These are phyloP conservation scores for Phytophthora quininea DNA, from an alignment of 352 stramenopile species.

Conservation along the genomic window DNA sequence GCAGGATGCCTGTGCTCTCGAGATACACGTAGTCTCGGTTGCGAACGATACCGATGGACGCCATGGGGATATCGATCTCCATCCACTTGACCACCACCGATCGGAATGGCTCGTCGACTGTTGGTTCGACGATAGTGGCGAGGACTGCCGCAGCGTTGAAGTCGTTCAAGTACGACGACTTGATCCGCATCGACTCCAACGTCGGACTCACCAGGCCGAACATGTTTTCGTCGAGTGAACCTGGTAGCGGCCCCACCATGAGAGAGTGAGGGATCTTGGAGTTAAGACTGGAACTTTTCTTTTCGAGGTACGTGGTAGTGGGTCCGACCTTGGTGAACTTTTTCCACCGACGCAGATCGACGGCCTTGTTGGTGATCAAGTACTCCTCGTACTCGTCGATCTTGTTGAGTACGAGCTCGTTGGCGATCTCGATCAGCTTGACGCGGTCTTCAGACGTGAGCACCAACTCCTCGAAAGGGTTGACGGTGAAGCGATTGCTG, in stretches of 20 bases:
- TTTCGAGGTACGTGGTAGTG: slow-evolving; percentile 15
- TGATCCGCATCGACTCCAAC: slow-evolving; percentile 29
- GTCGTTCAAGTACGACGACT: slow-evolving; percentile 22
- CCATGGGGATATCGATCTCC: slow-evolving; percentile 24
- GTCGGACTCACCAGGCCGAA: slow-evolving; percentile 42
- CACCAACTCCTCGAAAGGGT: slow-evolving; percentile 14
- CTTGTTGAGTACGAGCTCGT: slow-evolving; percentile 11
- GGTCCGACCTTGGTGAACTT: slow-evolving; percentile 10
- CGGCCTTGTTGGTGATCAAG: slow-evolving; percentile 5
- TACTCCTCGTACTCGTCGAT: slow-evolving; percentile 21
- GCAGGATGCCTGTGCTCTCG: slow-evolving; percentile 21
- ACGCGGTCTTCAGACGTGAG: slow-evolving; percentile 7
- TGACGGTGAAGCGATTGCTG: slow-evolving; percentile 20
- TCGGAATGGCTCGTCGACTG: slow-evolving; percentile 45
- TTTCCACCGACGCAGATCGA: slow-evolving; percentile 22
- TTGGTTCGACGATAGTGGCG: slow-evolving; percentile 43
- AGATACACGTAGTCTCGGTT: slow-evolving; percentile 33
- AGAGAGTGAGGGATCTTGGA: slow-evolving; percentile 23
- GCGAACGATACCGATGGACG: slow-evolving; percentile 13
- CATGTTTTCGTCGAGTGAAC: slow-evolving; percentile 44
- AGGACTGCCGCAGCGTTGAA: slow-evolving; percentile 51
- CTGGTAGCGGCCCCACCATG: slow-evolving; percentile 31
- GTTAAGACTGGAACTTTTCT: slow-evolving; percentile 10
- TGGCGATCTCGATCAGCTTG: slow-evolving; percentile 16
- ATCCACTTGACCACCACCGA: slow-evolving; percentile 42